Evolutionary conservation across 441 rosid genomes (phyloP), one percentile per base, ranked within the genome.

Genomic region (Adansonia grandidieri): DNA sequence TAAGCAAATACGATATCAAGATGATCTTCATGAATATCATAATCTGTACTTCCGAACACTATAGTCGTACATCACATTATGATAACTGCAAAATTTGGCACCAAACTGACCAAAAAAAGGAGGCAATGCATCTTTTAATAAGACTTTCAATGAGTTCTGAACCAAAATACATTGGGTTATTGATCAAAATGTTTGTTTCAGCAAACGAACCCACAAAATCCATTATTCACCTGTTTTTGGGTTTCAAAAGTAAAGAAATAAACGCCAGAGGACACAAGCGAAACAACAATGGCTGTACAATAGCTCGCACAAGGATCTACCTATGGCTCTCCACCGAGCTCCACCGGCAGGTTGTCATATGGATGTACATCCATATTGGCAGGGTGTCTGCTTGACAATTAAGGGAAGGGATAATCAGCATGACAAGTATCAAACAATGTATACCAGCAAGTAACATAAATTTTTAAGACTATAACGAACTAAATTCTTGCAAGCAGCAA

Each of bases 311-410:
- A 54, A 14, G 5, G 50, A 56, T 73, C 63, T 69, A 50, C 82
- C 83, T 90, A 90, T 50, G 92, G 97, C 82, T 94, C 97, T 84
- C 96, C 97, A 5, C 99, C 99, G 76, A 96, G 99, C 91, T 96
- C 99, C 83, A 89, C 98, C 61, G 91, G 89, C 83, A 96, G 84
- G 87, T 94, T 94, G 89, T 94, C 94, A 68, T 92, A 96, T 11
- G 99, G 98, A 80, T 90, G 93, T 42, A 92, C 98, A 83, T 92
- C 91, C 9, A 96, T n/a, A n/a, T n/a, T n/a, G n/a, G n/a, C n/a
- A n/a, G n/a, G n/a, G 97, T n/a, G 94, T 77, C 97, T 96, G 88
- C 74, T 75, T 24, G 78, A 71, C 53, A 83, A n/a, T n/a, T n/a
- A n/a, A n/a, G n/a, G n/a, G n/a, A n/a, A n/a, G n/a, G n/a, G n/a